phyloP scores from a whole-genome alignment of 139 green algal genomes.

The Chlorella sorokiniana region DNA sequence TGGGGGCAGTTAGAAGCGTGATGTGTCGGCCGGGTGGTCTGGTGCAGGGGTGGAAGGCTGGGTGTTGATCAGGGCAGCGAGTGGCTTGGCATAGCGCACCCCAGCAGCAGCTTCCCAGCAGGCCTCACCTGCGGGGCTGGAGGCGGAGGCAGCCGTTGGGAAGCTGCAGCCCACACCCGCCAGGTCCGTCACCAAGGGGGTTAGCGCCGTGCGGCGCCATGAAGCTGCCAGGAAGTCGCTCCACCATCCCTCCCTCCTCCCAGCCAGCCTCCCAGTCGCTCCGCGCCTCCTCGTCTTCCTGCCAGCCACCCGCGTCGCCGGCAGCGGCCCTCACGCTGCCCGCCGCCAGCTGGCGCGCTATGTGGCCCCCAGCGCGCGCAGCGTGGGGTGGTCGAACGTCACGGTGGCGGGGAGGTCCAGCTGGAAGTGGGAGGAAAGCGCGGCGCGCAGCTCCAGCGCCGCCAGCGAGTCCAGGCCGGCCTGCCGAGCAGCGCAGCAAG shows the following conservation, averaged over 20 bases:
- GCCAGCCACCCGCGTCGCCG: background rate
- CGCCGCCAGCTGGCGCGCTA: conserved; percentile 23
- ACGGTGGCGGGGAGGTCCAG: conserved; percentile 44
- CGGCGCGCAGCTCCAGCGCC: conserved; percentile 50
- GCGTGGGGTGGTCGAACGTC: conserved; percentile 61
- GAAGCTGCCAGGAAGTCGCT: too few relatives aligned
- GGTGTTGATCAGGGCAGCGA: too few relatives aligned
- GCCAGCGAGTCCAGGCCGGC: conserved; percentile 76
- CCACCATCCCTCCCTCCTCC: too few relatives aligned
- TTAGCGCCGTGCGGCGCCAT: too few relatives aligned
- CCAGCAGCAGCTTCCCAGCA: background rate
- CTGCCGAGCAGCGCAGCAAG: background rate
- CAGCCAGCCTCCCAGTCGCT: background rate
- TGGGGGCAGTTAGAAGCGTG: background rate
- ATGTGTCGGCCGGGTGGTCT: background rate
- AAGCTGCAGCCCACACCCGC: conserved; percentile 25
- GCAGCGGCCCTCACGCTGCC: too few relatives aligned
- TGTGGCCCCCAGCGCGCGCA: conserved; percentile 41
- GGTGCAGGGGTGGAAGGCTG: background rate
- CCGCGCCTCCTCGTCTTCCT: background rate
- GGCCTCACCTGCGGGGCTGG: background rate
- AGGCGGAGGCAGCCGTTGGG: background rate
- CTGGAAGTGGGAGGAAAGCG: conserved; percentile 28
- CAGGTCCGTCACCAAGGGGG: background rate
- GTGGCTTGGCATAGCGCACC: too few relatives aligned